A percentile compares a stretch with the other conserved stretches of the same genome.
These are phyloP conservation scores for Clarireedia hainanense DNA, from an alignment of 2,329 filamentous ascomycete genomes.

Conservation along the genomic window DNA sequence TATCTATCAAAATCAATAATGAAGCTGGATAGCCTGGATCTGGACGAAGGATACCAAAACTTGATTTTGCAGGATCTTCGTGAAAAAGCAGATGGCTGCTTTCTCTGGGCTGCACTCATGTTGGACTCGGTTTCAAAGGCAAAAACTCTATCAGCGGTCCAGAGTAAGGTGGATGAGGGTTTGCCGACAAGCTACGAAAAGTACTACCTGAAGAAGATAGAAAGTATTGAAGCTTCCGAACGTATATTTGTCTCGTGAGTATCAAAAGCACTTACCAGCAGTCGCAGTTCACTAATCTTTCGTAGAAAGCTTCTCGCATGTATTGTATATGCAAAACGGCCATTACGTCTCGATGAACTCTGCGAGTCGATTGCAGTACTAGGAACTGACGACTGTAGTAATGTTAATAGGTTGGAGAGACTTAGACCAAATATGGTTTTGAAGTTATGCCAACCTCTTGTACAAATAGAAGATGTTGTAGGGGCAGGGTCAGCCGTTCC, in stretches of 20 bases:
- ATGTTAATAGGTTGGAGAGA: not conserved
- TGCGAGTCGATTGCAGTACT: conserved; percentile 1
- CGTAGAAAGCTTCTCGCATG: not conserved
- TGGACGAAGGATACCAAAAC: conserved; percentile 1
- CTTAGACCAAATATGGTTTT: not conserved
- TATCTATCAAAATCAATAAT: not conserved
- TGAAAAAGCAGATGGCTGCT: conserved; percentile 1
- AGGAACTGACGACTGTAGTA: not conserved
- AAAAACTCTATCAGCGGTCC: not conserved
- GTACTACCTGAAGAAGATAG: conserved; percentile 2
- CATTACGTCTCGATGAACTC: not conserved
- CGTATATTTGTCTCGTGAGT: not conserved
- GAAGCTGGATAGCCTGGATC: not conserved
- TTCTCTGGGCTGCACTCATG: conserved; percentile 3
- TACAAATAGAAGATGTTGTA: not conserved
- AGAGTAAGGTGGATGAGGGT: not conserved
- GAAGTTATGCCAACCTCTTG: not conserved
- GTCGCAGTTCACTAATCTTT: not conserved
- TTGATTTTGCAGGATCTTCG: conserved; percentile 1
- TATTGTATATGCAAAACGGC: conserved; percentile 1
- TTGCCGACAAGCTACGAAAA: not conserved
- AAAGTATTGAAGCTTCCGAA: not conserved
- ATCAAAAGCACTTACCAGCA: not conserved
- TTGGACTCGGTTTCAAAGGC: not conserved
- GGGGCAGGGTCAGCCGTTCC: not conserved